A percentile compares a stretch with the other conserved stretches of the same genome.
phyloP scores from a whole-genome alignment of 1,139 yeast species.

The Taphrina sp. region DNA sequence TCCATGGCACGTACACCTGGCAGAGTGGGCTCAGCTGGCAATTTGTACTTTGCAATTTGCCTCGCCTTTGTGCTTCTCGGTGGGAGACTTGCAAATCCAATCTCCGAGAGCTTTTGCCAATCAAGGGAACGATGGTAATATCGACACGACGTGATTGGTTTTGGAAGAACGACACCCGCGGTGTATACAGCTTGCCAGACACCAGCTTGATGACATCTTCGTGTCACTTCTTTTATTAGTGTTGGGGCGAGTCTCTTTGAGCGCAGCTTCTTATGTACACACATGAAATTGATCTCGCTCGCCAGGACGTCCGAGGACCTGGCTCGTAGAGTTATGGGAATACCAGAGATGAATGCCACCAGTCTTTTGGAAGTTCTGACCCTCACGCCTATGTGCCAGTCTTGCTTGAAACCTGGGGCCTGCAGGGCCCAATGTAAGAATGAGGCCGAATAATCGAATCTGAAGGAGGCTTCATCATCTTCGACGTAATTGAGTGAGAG shows the following conservation, averaged over 20 bases:
- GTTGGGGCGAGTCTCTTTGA: conserved; percentile 94
- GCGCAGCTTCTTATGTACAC: conserved; percentile 90
- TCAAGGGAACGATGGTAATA: conserved; percentile 92
- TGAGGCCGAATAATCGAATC: conserved; percentile 81
- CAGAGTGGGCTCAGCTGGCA: conserved; percentile 59
- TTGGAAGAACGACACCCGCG: conserved; percentile 86
- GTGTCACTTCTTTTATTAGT: conserved; percentile 86
- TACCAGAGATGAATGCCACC: conserved; percentile 89
- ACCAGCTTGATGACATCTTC: conserved; percentile 77
- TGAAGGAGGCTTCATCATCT: conserved; percentile 84
- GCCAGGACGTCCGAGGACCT: conserved; percentile 59
- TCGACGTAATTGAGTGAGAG: conserved; percentile 90
- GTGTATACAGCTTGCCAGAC: conserved; percentile 98
- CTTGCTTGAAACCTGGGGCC: conserved; percentile 87
- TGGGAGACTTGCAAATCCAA: conserved; percentile 79
- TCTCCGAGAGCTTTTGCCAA: conserved; percentile 86
- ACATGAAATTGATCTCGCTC: conserved; percentile 89
- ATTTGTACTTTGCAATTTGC: conserved; percentile 75
- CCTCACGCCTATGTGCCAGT: conserved; percentile 93
- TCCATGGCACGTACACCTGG: conserved; percentile 66
- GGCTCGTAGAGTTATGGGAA: conserved; percentile 70
- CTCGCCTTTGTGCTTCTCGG: conserved; percentile 69
- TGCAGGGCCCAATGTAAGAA: conserved; percentile 91
- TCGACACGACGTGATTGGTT: conserved; percentile 86
- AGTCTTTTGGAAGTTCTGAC: conserved; percentile 72